Evolutionary conservation across 2,329 filamentous ascomycete species (phyloP), one percentile per base, ranked within the genome.

Genomic region (Fusarium nematophilum): DNA sequence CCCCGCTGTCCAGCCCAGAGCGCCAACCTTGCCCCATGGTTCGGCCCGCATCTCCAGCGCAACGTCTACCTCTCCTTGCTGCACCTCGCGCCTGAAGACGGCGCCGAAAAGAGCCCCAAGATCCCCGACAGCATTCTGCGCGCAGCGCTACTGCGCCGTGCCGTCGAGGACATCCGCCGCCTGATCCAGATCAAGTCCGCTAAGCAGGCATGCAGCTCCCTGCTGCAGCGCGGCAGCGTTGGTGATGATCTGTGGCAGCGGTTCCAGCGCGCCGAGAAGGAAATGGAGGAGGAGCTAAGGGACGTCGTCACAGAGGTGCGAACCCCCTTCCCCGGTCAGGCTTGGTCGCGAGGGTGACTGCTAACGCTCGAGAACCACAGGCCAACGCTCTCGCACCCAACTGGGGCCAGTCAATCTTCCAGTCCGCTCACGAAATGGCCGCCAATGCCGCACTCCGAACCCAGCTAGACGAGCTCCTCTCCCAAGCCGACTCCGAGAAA

Each of bases 361-460:
- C 50, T 65, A 29, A 62, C 50, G 34, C 13, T 42, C 15, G 14
- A 34, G 9, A 29, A 26, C 18, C 9, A 33, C 65, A 97, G 92
- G 95, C 96, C 69, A 98, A 98, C 74, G 93, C 91, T 15, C 90
- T 97, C 62, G 84, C 87, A 2, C 89, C 91, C 42, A 89, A 90
- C 75, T 99, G 95, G 95, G 95, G 95, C 59, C 89, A 95, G 73
- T 87, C 86, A 52, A 98, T 99, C 75, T 99, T 99, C 85, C 95
- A 99, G 77, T 93, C 91, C 38, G 95, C 95, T 50, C 96, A 96
- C 77, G 95, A 99, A 77, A 97, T 99, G 77, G 88, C 90, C 55
- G 90, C 92, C 72, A 97, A 97, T 78, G 85, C 86, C 34, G 79
- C 88, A 39, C 84, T 97, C 70, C 90, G 92, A 65, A 83, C 89